These are phyloP conservation scores for Solanum tacnaense DNA, from an alignment of 257 asterid genomes.

Conservation along the genomic window DNA sequence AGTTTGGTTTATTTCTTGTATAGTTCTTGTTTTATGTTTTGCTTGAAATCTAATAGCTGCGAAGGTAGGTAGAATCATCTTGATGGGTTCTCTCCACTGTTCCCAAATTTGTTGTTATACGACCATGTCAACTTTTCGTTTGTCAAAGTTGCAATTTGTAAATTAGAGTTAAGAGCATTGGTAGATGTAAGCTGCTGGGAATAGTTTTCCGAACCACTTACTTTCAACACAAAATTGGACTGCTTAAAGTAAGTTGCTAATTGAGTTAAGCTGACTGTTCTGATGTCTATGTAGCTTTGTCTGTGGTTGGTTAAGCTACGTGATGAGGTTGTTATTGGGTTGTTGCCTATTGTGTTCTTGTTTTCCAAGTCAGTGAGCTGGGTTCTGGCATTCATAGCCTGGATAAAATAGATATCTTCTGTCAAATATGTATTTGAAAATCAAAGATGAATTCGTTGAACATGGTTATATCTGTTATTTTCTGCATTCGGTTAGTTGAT, in stretches of 20 bases:
- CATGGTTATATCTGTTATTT: not conserved
- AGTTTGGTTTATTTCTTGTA: not conserved
- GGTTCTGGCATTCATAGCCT: not conserved
- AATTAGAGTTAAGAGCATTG: not conserved
- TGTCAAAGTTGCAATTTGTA: not conserved
- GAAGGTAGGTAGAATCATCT: not conserved
- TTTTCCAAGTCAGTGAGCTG: not conserved
- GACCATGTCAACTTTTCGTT: not conserved
- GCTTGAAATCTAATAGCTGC: not conserved
- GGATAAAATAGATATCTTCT: not conserved
- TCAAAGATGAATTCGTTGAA: not conserved
- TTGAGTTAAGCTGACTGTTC: not conserved
- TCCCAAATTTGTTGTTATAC: not conserved
- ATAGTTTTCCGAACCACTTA: not conserved
- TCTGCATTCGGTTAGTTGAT: not conserved
- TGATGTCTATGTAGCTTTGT: not conserved
- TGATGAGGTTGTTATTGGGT: not conserved
- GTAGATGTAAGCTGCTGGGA: not conserved
- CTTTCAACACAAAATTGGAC: not conserved
- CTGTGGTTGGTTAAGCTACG: not conserved
- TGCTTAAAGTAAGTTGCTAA: not conserved
- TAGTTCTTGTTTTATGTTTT: not conserved
- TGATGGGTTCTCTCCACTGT: not conserved
- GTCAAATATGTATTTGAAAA: not conserved
- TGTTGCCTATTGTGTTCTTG: not conserved